Base-by-base conservation (phyloP, 495 filamentous ascomycete genomes). In the Penicillium arizonense region DNA sequence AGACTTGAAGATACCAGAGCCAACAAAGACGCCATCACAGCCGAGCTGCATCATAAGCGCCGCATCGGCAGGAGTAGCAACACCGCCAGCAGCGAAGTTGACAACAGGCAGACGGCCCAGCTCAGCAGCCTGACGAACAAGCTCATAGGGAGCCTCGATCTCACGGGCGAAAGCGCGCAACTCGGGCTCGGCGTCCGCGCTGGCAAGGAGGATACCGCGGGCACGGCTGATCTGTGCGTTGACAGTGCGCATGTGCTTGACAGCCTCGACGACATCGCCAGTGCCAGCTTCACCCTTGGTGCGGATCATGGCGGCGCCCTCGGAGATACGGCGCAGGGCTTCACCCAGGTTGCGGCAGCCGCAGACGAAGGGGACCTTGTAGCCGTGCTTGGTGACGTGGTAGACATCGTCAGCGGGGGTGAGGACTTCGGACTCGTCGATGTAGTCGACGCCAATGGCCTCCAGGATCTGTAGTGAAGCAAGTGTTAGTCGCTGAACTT, bases 21-120 rank as follows among this genome's bases (percentile, higher is more conserved):
- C 94, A 40, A 98, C 94, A 64, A 98, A 98, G 28, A 98, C 94
- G 49, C 94, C 94, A 65, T 98, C 94, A 66, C 94, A 98, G 52
- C 94, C 94, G 48, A 98, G 74, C 75, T 97, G 91, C 94, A 98
- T 98, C 94, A 98, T 98, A 35, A 98, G 78, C 28, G 94, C 94
- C 12, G 94, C 94, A 77, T 98, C 94, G 3, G 94, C 94, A 1
- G 94, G 94, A 10, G 94, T 98, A 11, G 94, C 94, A 34, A 98
- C 85, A 46, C 94, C 94, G 14, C 94, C 94, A n/a, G 94, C 94
- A 3, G 94, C 94, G 61, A 98, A 98, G 81, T 98, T 98, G 41
- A 98, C 94, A 1, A 98, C 94, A 0, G 94, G 94, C 55, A 98
- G 78, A 55, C 94, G 82, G 47, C 88, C 89, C 56, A 96, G 79